Evolutionary conservation across 2,329 filamentous ascomycete genomes (phyloP), one percentile per base, ranked within the genome.

Genomic region (Pezicula neosporulosa): DNA sequence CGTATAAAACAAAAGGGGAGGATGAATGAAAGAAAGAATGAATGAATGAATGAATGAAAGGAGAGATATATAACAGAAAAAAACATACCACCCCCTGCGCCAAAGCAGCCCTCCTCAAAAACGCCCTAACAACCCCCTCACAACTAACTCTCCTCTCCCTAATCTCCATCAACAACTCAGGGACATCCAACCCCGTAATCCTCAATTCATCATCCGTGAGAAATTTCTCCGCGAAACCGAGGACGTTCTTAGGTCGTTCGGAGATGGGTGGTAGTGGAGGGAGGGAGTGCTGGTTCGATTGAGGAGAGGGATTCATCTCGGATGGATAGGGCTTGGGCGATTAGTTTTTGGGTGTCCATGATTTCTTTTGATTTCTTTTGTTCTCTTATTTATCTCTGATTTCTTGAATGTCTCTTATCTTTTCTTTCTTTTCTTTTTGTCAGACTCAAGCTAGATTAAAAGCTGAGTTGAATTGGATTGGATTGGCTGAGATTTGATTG

Each of bases 71-170:
- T 13, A 27, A 8, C 3, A n/a, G 4, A 28, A 10, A 30, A 36
- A 41, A 28, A 48, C 52, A 24, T 39, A 59, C 56, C 45, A 59
- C 47, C 49, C 56, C 50, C 49, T 59, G 56, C 15, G 52, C 54
- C 28, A 59, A 21, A 13, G 54, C 56, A 5, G 56, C 56, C 18
- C 56, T 42, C 18, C 56, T 43, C 24, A 59, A 37, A 27, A 59
- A 59, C 9, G 56, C 56, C 38, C 47, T 50, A 9, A 54, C 55
- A 35, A 59, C 54, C 6, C 47, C 21, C 41, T 56, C 54, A 28
- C 56, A 57, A 13, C 43, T 48, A 36, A 30, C 53, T 2, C 33
- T 36, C 46, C 54, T 57, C 1, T 52, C 50, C 13, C 45, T 36
- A 15, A 57, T 55, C 15, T 39, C 48, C 18, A 42, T 6, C 6